Evolutionary conservation across 495 filamentous ascomycete genomes (phyloP), one percentile per base, ranked within the genome.

Genomic region (Saxispiralis lemnorum): DNA sequence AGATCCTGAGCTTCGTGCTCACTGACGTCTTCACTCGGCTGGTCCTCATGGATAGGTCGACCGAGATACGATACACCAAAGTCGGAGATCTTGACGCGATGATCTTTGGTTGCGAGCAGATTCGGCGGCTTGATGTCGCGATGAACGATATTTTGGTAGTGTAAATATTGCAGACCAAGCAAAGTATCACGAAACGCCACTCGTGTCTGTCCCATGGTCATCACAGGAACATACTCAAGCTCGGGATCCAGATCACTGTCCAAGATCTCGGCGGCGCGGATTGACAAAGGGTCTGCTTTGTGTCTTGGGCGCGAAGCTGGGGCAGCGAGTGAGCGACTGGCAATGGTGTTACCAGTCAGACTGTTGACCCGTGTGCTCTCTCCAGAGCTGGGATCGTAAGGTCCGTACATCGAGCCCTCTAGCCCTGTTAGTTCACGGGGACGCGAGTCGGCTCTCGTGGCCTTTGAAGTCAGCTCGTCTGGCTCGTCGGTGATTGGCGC

Each of bases 101-200:
- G 73, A 51, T 85, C 79, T 44, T 69, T 72, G 5, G 85, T 93
- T 64, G 85, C 81, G 7, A 99, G 68, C 5, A 99, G 69, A 59
- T 99, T 99, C n/a, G 88, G 86, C 0, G 89, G 89, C 59, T 99
- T 99, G 64, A 99, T 99, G 57, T 99, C 89, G 24, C 89, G 82
- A 57, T 99, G 89, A 35, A 96, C 85, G 35, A 99, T 88, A 24
- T 86, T 86, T 62, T 96, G 83, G 53, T 84, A 96, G 53, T 99
- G 89, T 6, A 99, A 70, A 56, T 94, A 96, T 55, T 96, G 92
- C 19, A 99, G 62, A 18, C 89, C 89, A 18, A 96, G 70, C 0
- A 99, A 78, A 0, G 92, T 93, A 57, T 96, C 89, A 35, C 89
- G 70, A 61, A 99, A 96, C 1, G 82, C 83, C 21, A 73, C 75